phyloP scores from a whole-genome alignment of 768 basidiomycete genomes.

The Sporobolomyces phaffii region DNA sequence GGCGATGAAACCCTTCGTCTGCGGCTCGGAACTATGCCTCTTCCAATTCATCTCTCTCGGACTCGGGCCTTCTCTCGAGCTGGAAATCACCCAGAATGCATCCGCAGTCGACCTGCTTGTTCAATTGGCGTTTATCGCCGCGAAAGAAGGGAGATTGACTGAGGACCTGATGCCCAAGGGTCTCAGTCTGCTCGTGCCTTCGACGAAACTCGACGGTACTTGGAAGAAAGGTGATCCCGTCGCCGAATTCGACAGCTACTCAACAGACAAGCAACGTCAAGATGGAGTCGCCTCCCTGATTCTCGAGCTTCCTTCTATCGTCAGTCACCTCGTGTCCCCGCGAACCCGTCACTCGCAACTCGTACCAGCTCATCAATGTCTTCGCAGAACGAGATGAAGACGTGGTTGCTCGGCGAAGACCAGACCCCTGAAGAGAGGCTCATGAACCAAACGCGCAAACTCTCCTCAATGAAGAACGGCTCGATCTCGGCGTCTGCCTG shows the following conservation, averaged over 20 bases:
- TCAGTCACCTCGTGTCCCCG: constrained; percentile 50
- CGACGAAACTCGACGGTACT: constrained; percentile 5
- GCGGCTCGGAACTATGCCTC: constrained; percentile 59
- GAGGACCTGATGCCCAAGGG: constrained; percentile 60
- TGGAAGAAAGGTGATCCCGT: not conserved
- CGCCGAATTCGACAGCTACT: constrained; percentile 24
- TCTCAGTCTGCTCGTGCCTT: constrained; percentile 54
- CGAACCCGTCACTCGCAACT: constrained; percentile 44
- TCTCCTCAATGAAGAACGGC: constrained; percentile 54
- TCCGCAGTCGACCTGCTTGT: constrained; percentile 63
- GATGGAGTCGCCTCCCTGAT: constrained; percentile 23
- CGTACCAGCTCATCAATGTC: not conserved
- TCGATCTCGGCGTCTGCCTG: constrained; percentile 58
- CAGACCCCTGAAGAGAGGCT: constrained; percentile 51
- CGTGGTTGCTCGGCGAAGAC: constrained; percentile 48
- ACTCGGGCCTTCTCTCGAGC: constrained; percentile 65
- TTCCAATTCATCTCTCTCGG: constrained; percentile 66
- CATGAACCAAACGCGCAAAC: constrained; percentile 55
- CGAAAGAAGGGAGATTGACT: constrained; percentile 56
- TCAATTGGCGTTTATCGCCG: constrained; percentile 58
- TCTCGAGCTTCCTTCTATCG: constrained; percentile 42
- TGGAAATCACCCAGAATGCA: constrained; percentile 64
- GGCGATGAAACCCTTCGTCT: constrained; percentile 68
- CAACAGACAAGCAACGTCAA: not conserved
- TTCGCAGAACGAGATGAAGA: constrained; percentile 51